phyloP scores from a whole-genome alignment of 441 rosid species.

The Metrosideros polymorpha region DNA sequence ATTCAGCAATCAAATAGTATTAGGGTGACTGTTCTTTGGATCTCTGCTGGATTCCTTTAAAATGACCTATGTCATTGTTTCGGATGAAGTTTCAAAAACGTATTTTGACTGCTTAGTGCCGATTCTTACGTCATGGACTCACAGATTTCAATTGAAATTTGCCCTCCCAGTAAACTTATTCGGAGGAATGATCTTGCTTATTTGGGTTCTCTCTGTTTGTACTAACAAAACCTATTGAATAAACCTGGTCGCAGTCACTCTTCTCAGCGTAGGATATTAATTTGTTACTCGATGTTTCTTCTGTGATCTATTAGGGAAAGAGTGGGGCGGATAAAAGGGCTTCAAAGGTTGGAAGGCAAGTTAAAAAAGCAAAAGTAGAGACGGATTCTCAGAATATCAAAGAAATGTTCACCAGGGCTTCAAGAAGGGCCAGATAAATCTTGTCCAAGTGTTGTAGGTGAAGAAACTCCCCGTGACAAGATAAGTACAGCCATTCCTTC shows the following conservation, averaged over 20 bases:
- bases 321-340: slow-evolving; percentile 23
- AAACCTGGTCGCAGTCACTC: not conserved
- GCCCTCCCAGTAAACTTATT: not conserved
- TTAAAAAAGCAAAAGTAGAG: slow-evolving; percentile 62
- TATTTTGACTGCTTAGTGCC: not conserved
- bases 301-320: slow-evolving; percentile 26
- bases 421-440: slow-evolving; percentile 19
- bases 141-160: not conserved
- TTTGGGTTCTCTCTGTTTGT: not conserved
- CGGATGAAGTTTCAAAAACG: not conserved
- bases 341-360: slow-evolving; percentile 34
- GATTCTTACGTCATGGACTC: not conserved
- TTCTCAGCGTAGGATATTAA: not conserved
- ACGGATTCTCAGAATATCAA: slow-evolving; percentile 69
- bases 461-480: not conserved
- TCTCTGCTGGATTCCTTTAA: not conserved
- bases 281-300: not conserved
- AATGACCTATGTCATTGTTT: not conserved
- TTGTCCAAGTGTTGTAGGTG: not conserved
- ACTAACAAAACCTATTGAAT: not conserved
- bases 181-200: not conserved
- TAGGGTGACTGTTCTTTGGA: not conserved
- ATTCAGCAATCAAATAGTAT: not conserved
- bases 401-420: slow-evolving; percentile 85
- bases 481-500: not conserved